Evolutionary conservation across 495 filamentous ascomycete species (phyloP).

Genomic region (Neurospora sp.): DNA sequence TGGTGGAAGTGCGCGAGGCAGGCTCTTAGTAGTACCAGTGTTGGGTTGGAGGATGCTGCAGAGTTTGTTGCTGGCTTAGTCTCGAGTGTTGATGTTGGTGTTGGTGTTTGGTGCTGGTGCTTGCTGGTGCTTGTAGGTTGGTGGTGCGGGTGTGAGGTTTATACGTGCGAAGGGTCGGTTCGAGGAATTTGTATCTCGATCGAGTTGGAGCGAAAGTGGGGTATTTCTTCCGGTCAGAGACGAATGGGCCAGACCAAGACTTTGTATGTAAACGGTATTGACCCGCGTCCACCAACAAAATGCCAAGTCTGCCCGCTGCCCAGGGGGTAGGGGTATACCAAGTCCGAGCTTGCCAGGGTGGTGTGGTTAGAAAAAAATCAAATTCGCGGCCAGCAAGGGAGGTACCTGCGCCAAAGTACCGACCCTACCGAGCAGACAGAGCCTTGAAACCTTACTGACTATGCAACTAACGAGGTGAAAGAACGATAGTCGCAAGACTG

Average conservation of each 20-base stretch:
- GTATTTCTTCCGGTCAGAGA: neutral
- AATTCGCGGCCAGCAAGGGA: neutral
- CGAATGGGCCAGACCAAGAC: constrained; percentile 16
- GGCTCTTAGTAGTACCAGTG: neutral
- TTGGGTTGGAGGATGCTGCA: neutral
- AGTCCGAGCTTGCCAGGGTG: constrained; percentile 2
- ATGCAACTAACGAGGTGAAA: neutral
- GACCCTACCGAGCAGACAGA: neutral
- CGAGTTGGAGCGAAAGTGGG: neutral
- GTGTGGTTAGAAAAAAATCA: neutral
- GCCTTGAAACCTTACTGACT: neutral
- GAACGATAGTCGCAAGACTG: neutral
- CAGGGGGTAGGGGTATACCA: constrained; percentile 1
- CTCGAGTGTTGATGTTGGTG: neutral
- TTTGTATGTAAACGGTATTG: neutral
- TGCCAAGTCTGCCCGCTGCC: neutral
- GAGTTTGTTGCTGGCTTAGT: neutral
- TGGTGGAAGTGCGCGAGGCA: neutral
- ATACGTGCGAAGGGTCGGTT: neutral
- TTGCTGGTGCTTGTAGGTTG: neutral
- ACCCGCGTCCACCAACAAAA: constrained; percentile 4
- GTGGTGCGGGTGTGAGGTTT: neutral
- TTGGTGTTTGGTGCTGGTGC: constrained; percentile 3
- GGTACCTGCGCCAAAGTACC: neutral
- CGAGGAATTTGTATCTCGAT: neutral